Base-by-base conservation (phyloP, 2,329 filamentous ascomycete species). In the Calonectria pteridis region DNA sequence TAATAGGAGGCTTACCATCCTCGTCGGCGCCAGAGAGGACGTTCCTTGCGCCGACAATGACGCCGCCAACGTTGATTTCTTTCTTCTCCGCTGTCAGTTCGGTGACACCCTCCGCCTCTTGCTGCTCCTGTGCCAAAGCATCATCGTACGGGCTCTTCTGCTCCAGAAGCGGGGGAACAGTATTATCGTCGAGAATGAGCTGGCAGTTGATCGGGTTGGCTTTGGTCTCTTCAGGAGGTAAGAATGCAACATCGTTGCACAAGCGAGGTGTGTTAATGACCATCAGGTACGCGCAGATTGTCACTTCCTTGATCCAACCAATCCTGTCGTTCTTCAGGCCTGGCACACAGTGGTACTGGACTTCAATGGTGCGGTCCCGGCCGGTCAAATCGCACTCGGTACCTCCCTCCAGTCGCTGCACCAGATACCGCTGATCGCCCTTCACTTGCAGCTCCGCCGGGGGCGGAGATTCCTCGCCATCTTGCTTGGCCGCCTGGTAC, bases 241-340 rank as follows among this genome's bases (percentile, higher is more conserved):
- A 87, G 83, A 98, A 98, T 13, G 95, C 95, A 13, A 95, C 91
- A 78, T 98, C 96, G 81, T 93, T 91, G 86, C 96, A 98, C 16
- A 98, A 91, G 0, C 95, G 92, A 0, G 95, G 95, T 0, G 96
- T 98, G 82, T 98, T 94, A 75, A 98, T 91, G 37, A 98, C 92
- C 95, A 98, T 98, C 68, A 98, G 88, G 82, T 98, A 98, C 16
- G 95, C 92, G 85, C 96, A 98, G 14, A 95, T 98, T 3, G 93
- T 94, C 1, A 96, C 92, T 83, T 98, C 96, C 84, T 98, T 98
- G 85, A 98, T 97, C 92, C 95, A 95, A 53, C 93, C 93, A 79
- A 98, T 98, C 62, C 93, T 91, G 82, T 98, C 93, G 59, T 87
- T 88, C 3, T 91, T 91, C 37, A 92, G 88, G 63, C 94, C 93